Evolutionary conservation across 2,329 filamentous ascomycete genomes (phyloP), one percentile per base, ranked within the genome.

Genomic region (Botrytis fabae): DNA sequence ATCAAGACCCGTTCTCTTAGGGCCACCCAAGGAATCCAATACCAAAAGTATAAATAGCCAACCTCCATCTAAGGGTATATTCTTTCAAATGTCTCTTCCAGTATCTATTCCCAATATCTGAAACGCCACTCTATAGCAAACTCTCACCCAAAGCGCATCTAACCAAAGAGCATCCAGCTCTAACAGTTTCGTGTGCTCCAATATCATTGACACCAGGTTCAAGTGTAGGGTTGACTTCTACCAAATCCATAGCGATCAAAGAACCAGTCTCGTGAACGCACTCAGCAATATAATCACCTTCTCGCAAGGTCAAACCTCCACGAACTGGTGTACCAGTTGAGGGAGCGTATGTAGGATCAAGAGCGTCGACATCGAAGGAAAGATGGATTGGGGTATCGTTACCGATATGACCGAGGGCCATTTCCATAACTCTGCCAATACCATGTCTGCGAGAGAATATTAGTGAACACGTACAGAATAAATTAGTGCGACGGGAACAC

Each of bases 231-330:
- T 94, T 95, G 76, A 95, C 92, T 84, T 95, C 92, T 75, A 95
- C 93, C 76, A 96, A 83, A 81, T 96, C 93, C 83, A 96, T 90
- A 61, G 92, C 92, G 18, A 95, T 86, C 72, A 95, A 84, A 81
- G 89, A 92, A 70, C 93, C 93, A 10, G 92, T 94, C 84, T 93
- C 87, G 82, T 95, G 92, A 35, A 95, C 91, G 77, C 88, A 91
- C 84, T 95, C 96, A 79, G 94, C 97, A 83, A 99, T 98, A 84
- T 93, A 99, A 83, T 98, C 96, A 59, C 96, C 96, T 85, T 99
- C 96, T 72, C 96, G 90, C 79, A 99, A 86, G 5, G 96, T 99
- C 81, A 99, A 84, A 0, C 96, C 96, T 60, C 96, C 96, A 79
- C 96, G 89, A 46, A 99, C 96, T 0, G 96, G 94, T 5, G 96